Percentiles rank a stretch among this genome's conserved stretches.
Conservation (phyloP, 2,329 filamentous ascomycete species). For the Verticillium longisporum region DNA sequence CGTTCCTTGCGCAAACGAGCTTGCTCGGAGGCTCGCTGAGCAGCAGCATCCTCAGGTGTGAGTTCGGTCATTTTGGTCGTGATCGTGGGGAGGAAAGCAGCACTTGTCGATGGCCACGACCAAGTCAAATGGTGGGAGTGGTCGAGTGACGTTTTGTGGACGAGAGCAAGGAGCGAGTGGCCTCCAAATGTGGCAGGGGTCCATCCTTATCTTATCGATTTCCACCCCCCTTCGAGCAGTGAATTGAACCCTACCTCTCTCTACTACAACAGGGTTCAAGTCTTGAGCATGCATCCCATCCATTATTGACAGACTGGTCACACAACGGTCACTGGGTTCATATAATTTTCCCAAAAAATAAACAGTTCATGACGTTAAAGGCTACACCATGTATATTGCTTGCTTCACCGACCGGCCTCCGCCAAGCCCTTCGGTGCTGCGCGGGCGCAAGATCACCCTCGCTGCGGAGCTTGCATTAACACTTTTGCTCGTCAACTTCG, state of each 20-base stretch:
- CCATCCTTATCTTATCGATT: constrained; percentile 11
- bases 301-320: too few species aligned
- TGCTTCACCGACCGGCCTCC: background rate
- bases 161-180: background rate
- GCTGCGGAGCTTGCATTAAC: background rate
- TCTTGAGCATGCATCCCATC: too few species aligned
- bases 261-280: background rate
- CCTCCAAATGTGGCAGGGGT: background rate
- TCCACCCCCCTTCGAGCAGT: too few species aligned
- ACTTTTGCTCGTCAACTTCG: background rate
- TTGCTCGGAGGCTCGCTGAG: constrained; percentile 53
- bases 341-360: background rate
- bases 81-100: constrained; percentile 2
- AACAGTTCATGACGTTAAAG: background rate
- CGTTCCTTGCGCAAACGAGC: constrained; percentile 72
- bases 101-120: background rate
- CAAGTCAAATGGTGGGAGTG: background rate
- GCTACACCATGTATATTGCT: constrained; percentile 2
- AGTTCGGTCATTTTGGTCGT: constrained; percentile 32
- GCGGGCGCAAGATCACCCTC: background rate
- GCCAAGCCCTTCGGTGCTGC: background rate
- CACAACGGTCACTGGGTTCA: background rate
- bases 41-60: constrained; percentile 39
- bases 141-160: constrained; percentile 9
- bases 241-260: too few species aligned